Base-by-base conservation (phyloP, 1,139 yeast genomes). In the Diutina scorzettiae region DNA sequence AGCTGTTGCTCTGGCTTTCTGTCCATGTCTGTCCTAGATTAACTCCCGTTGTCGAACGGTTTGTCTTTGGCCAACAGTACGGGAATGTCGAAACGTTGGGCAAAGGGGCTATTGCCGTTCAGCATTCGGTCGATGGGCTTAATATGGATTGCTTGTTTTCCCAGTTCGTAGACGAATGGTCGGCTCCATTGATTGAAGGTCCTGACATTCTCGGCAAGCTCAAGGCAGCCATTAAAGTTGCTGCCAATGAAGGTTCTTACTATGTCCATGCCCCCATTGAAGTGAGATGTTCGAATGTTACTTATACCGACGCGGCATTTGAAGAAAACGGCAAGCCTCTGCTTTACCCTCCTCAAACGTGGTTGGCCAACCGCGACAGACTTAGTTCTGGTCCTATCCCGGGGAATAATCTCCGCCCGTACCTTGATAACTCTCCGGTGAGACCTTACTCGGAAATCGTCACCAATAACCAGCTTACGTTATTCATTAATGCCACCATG, bases 151-250 rank as follows among this genome's bases (percentile, higher is more conserved):
- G 98, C 58, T 66, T 89, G 50, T 91, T 87, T 58, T 79, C 89
- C 40, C 98, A 91, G 60, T 89, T 81, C 62, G 98, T 91, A 44
- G 80, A 89, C 56, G 98, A 91, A 63, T 91, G 98, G 98, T 86
- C 91, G 12, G 76, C 94, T 44, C 97, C 97, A 25, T 65, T 91
- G 55, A 69, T 64, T 24, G 73, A 75, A 46, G 97, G 97, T 8
- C 78, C 78, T 7, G 81, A 78, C 42, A 78, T 82, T 11, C 70
- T 89, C 49, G 67, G 73, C 43, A 66, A 82, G 42, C 66, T 89
- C 48, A 75, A 81, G 46, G 69, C 68, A 20, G 71, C 74, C 4
- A 83, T 89, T 43, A 55, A 68, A 28, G 64, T 62, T 11, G 96
- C 94, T 27, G 79, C 81, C 28, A 53, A 58, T 5, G 57, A 62